Percentiles rank a stretch among this genome's conserved stretches.
These are phyloP conservation scores for Gautieria morchelliformis DNA, from an alignment of 768 basidiomycete genomes.

Conservation along the genomic window DNA sequence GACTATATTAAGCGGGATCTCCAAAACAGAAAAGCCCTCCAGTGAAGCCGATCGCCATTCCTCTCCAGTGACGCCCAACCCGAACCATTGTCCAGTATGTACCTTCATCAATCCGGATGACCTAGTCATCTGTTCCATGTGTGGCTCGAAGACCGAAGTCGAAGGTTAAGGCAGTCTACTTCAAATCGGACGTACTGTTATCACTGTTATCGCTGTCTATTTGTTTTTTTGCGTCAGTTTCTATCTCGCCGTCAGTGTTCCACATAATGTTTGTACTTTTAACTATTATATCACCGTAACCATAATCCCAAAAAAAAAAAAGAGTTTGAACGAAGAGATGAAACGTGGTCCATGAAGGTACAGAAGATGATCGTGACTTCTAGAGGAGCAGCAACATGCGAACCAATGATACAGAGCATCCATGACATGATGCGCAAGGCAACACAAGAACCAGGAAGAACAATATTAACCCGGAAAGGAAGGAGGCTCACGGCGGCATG, in stretches of 20 bases:
- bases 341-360: neutral
- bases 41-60: slow-evolving; percentile 8
- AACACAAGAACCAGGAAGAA: neutral
- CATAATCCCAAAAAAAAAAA: neutral
- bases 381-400: slow-evolving; percentile 18
- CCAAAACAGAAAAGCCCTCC: slow-evolving; percentile 18
- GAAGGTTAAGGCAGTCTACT: neutral
- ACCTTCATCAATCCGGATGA: slow-evolving; percentile 46
- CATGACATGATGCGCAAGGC: neutral
- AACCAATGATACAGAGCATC: slow-evolving; percentile 16
- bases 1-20: slow-evolving; percentile 48
- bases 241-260: neutral
- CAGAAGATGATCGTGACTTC: neutral
- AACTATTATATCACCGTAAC: slow-evolving; percentile 1
- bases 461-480: neutral
- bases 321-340: neutral
- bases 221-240: neutral
- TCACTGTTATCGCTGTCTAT: neutral
- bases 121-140: slow-evolving; percentile 13
- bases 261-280: slow-evolving; percentile 1
- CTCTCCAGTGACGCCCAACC: slow-evolving; percentile 15
- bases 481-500: neutral
- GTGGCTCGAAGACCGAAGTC: neutral
- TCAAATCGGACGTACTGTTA: no score
- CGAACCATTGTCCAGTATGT: slow-evolving; percentile 44